Base-by-base conservation (phyloP, 257 asterid species). In the Handroanthus guayacan region DNA sequence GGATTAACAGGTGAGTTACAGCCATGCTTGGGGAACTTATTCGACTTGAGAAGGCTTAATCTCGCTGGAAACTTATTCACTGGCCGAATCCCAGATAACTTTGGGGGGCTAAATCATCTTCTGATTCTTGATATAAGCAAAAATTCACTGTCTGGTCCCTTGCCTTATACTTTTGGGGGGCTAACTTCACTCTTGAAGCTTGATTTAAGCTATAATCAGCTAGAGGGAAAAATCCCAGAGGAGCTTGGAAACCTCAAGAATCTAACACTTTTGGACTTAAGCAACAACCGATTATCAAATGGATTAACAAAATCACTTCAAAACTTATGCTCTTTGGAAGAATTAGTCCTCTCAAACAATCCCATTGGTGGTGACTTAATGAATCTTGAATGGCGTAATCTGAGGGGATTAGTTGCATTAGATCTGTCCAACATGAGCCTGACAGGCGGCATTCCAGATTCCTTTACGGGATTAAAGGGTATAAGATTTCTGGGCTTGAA, bases 111-210 rank as follows among this genome's bases (percentile, higher is more conserved):
- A 17, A 70, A 52, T 14, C 55, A 51, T 51, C 86, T 87, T 9
- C 48, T 89, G 72, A 89, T 89, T 68, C 80, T 85, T 69, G 95
- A 89, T 80, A 31, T 89, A 57, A 87, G 95, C 73, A 77, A 88
- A 71, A 89, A 89, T 70, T 77, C 74, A 54, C 62, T 89, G 0
- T 81, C 87, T 60, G 92, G 95, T 58, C 44, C 73, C 7, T n/a
- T 84, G 80, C 89, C 90, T 71, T 16, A 1, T 4, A 13, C 77
- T 20, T 50, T 87, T 48, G 89, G 87, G 38, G 84, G 80, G 56
- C 12, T 89, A 71, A 12, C 62, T 58, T 89, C 91, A 48, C 73
- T 89, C 8, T 69, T 89, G 82, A 89, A 89, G 81, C 89, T 89
- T 74, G 95, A 89, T 70, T 67, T 89, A 57, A 82, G 92, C 81